These are phyloP conservation scores for Aspergillus bertholletiae DNA, from an alignment of 495 filamentous ascomycete species.

Conservation along the genomic window DNA sequence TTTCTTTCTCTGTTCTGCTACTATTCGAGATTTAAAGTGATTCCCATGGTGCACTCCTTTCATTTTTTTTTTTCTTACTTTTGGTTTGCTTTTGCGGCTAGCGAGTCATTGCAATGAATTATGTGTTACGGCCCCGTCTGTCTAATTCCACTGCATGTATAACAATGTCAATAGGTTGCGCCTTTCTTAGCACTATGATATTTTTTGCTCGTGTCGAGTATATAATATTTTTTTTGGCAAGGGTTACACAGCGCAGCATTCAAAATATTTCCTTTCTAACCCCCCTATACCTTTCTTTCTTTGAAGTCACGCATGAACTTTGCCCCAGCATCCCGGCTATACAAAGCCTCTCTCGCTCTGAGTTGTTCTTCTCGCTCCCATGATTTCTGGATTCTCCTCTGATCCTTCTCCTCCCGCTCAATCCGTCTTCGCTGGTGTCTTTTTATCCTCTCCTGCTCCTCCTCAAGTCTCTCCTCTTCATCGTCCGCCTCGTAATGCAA, in stretches of 20 bases:
- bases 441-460: conserved; percentile 36
- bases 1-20: not conserved
- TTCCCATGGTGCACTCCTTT: not conserved
- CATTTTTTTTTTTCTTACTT: conserved; percentile 4
- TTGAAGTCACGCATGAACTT: conserved; percentile 30
- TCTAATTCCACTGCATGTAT: conserved; percentile 16
- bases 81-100: conserved; percentile 2
- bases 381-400: conserved; percentile 26
- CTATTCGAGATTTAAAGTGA: not conserved
- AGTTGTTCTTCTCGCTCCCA: conserved; percentile 40
- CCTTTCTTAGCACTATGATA: not conserved
- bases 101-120: conserved; percentile 6
- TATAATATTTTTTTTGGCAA: no score
- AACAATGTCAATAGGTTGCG: not conserved
- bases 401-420: conserved; percentile 36
- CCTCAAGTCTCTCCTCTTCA: conserved; percentile 35
- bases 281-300: conserved; percentile 3
- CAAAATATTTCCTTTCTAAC: not conserved
- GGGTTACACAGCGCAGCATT: not conserved
- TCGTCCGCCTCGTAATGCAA: conserved; percentile 50
- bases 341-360: conserved; percentile 32
- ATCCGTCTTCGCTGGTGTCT: conserved; percentile 30
- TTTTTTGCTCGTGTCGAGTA: no score
- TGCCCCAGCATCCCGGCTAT: conserved; percentile 30
- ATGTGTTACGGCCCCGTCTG: conserved; percentile 10